Percentiles rank a stretch among this genome's conserved stretches.
These are phyloP conservation scores for Aureobasidium sp. DNA, from an alignment of 2,329 filamentous ascomycete species.

Conservation along the genomic window DNA sequence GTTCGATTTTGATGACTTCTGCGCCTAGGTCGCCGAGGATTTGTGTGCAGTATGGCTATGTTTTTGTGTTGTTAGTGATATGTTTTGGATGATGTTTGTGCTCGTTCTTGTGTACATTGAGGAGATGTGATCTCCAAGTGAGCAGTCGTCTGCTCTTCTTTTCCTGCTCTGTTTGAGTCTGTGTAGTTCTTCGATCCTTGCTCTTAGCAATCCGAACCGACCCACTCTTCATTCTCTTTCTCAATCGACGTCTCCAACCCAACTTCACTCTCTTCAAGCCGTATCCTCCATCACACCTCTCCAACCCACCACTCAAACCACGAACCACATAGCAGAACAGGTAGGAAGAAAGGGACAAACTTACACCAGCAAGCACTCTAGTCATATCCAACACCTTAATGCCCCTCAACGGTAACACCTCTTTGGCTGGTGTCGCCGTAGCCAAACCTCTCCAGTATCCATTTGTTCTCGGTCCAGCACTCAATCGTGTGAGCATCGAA, in stretches of 20 bases:
- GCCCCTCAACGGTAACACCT: conserved; percentile 62
- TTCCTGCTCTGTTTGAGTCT: too few relatives aligned
- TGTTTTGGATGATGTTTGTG: too few relatives aligned
- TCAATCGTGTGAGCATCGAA: too few relatives aligned
- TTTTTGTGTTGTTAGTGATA: conserved; percentile 29
- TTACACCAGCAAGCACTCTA: conserved; percentile 82
- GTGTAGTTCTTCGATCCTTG: too few relatives aligned
- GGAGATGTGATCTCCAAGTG: too few relatives aligned
- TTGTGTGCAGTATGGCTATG: conserved; percentile 94
- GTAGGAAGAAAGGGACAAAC: conserved; percentile 4
- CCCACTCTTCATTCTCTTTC: too few relatives aligned
- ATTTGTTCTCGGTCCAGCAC: too few relatives aligned
- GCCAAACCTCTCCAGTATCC: neutral
- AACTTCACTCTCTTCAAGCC: too few relatives aligned
- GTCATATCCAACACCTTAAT: conserved; percentile 95
- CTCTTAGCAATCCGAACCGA: too few relatives aligned
- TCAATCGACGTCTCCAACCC: too few relatives aligned
- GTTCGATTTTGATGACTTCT: conserved; percentile 95
- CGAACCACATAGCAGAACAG: neutral
- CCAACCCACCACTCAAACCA: too few relatives aligned
- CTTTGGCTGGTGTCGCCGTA: conserved; percentile 31
- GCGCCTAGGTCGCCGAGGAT: conserved; percentile 93
- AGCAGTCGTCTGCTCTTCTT: too few relatives aligned
- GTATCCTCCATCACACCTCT: neutral
- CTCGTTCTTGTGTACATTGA: neutral